Evolutionary conservation across 371 early-diverging fungal species (phyloP).

Genomic region (Cokeromyces recurvatus): DNA sequence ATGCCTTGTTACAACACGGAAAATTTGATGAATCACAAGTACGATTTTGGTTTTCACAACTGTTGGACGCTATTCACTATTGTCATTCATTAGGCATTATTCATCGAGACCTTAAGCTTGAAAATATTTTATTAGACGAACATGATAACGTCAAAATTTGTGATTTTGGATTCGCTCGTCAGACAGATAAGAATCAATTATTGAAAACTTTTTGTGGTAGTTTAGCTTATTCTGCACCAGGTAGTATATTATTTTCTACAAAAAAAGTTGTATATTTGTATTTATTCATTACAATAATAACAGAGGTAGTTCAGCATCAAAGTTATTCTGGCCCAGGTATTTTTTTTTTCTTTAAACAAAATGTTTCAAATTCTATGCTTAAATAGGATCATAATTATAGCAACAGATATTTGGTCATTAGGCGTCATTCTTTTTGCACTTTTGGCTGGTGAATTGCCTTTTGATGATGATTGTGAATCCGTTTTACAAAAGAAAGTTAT

Average conservation of each 20-base stretch:
- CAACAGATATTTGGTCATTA: constrained; percentile 78
- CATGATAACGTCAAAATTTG: constrained; percentile 73
- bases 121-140: constrained; percentile 79
- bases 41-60: constrained; percentile 62
- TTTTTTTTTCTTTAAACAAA: too few species aligned
- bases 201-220: constrained; percentile 85
- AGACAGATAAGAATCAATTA: constrained; percentile 59
- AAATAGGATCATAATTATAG: constrained; percentile 13
- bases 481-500: constrained; percentile 60
- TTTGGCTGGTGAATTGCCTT: constrained; percentile 67
- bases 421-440: constrained; percentile 74
- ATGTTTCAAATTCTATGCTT: not conserved
- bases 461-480: constrained; percentile 71
- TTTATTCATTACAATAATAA: not conserved
- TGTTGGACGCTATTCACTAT: constrained; percentile 70
- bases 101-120: constrained; percentile 81
- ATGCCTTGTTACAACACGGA: constrained; percentile 53
- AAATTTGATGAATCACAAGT: constrained; percentile 48
- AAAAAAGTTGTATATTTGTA: not conserved
- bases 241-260: constrained; percentile 14
- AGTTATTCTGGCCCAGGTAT: constrained; percentile 70
- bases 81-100: constrained; percentile 74
- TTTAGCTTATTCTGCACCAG: constrained; percentile 78
- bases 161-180: constrained; percentile 88
- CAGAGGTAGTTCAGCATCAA: constrained; percentile 63